A percentile compares a stretch with the other conserved stretches of the same genome.
phyloP scores from a whole-genome alignment of 2,329 filamentous ascomycete species.

The Pseudomassariella vexata region DNA sequence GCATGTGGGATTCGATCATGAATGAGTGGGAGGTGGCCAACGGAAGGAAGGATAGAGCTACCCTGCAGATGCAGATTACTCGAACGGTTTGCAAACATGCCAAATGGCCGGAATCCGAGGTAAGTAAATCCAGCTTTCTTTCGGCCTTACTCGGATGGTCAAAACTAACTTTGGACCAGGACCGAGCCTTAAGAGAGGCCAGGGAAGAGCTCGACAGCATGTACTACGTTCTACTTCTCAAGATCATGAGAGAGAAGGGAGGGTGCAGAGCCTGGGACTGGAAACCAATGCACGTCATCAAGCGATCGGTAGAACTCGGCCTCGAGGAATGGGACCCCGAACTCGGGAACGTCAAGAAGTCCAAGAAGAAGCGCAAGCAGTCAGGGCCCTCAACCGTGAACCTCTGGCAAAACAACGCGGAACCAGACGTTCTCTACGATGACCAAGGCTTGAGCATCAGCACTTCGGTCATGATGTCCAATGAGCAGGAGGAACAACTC shows the following conservation, averaged over 20 bases:
- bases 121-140: slow-evolving; percentile 26
- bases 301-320: slow-evolving; percentile 41
- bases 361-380: slow-evolving; percentile 8
- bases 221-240: slow-evolving; percentile 35
- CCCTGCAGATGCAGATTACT: slow-evolving; percentile 51
- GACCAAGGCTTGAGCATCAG: slow-evolving; percentile 14
- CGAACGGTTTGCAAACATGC: slow-evolving; percentile 43
- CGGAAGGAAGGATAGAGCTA: slow-evolving; percentile 34
- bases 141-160: not conserved
- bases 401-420: slow-evolving; percentile 1
- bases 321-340: slow-evolving; percentile 38
- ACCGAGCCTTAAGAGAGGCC: slow-evolving; percentile 31
- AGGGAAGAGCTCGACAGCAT: slow-evolving; percentile 31
- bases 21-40: slow-evolving; percentile 33
- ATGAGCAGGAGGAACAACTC: slow-evolving; percentile 26
- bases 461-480: slow-evolving; percentile 17
- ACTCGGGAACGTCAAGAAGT: slow-evolving; percentile 30
- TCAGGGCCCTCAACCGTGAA: slow-evolving; percentile 4
- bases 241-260: slow-evolving; percentile 41
- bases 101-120: slow-evolving; percentile 43
- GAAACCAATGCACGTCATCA: slow-evolving; percentile 43
- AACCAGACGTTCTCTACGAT: slow-evolving; percentile 3
- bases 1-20: slow-evolving; percentile 53
- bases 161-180: slow-evolving; percentile 19
- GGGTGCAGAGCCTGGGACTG: slow-evolving; percentile 46